Evolutionary conservation across 208 protist species (phyloP).

Genomic region (Trypanosoma scelopori): DNA sequence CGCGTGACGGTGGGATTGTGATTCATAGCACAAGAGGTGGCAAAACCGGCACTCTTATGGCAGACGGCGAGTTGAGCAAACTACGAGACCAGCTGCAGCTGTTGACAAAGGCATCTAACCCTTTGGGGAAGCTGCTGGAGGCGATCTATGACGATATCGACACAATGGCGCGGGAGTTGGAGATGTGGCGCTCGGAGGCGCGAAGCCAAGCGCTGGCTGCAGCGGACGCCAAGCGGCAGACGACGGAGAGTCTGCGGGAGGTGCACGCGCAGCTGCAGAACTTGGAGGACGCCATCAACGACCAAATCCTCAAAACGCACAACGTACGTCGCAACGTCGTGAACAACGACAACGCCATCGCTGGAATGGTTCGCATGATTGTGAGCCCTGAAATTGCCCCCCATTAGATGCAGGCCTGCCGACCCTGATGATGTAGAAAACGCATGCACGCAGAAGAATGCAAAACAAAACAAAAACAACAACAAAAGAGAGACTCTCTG

Average conservation of each 20-base stretch:
- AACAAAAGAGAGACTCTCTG: background rate
- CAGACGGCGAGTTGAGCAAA: slow-evolving; percentile 72
- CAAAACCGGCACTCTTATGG: slow-evolving; percentile 37
- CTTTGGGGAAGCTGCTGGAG: slow-evolving; percentile 84
- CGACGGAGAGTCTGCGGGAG: slow-evolving; percentile 81
- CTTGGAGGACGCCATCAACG: slow-evolving; percentile 84
- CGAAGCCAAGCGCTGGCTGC: slow-evolving; percentile 79
- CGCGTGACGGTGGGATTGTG: slow-evolving; percentile 58
- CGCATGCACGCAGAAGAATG: background rate
- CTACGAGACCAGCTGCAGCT: slow-evolving; percentile 88
- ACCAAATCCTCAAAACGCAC: slow-evolving; percentile 88
- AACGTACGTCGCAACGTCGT: slow-evolving; percentile 74
- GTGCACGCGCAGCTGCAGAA: slow-evolving; percentile 79
- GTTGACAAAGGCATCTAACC: slow-evolving; percentile 89
- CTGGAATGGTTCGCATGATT: slow-evolving; percentile 81
- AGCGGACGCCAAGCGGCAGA: slow-evolving; percentile 74
- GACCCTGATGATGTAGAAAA: background rate
- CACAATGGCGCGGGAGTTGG: slow-evolving; percentile 85
- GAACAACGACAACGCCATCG: slow-evolving; percentile 78
- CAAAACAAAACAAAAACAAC: slow-evolving; percentile 5
- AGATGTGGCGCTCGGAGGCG: slow-evolving; percentile 89
- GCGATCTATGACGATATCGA: slow-evolving; percentile 89
- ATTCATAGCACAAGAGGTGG: slow-evolving; percentile 53
- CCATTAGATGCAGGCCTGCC: background rate
- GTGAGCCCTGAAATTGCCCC: slow-evolving; percentile 63